phyloP scores from a whole-genome alignment of 805 yeast genomes.

The Yamadazyma nakazawae region DNA sequence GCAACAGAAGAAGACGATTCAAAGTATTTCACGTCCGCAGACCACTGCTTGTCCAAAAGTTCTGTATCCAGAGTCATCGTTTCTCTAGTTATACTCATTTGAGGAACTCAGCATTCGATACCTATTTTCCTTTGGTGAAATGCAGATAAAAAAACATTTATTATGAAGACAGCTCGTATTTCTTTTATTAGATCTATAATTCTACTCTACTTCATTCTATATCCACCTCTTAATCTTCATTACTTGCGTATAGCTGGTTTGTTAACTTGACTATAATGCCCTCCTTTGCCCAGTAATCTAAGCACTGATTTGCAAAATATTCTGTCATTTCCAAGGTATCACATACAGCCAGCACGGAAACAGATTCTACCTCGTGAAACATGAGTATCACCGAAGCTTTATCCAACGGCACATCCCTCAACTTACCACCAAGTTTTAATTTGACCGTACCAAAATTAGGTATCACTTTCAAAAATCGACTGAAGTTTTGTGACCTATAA shows the following conservation, averaged over 20 bases:
- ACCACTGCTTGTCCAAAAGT: too few species aligned
- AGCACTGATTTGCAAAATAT: slow-evolving; percentile 32
- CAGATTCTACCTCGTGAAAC: slow-evolving; percentile 39
- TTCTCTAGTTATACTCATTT: too few species aligned
- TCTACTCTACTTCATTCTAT: neutral
- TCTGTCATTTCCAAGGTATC: slow-evolving; percentile 41
- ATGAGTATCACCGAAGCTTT: slow-evolving; percentile 61
- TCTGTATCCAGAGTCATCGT: too few species aligned
- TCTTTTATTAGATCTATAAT: neutral
- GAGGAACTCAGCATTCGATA: too few species aligned
- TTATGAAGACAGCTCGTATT: too few species aligned
- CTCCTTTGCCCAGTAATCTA: slow-evolving; percentile 62
- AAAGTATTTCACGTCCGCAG: too few species aligned
- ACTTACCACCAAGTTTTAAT: slow-evolving; percentile 41
- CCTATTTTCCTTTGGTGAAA: too few species aligned
- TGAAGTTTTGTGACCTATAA: slow-evolving; percentile 48
- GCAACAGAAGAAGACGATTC: too few species aligned
- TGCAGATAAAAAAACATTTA: too few species aligned
- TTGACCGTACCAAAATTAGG: slow-evolving; percentile 62
- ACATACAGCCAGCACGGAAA: slow-evolving; percentile 32
- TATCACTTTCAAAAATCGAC: slow-evolving; percentile 56
- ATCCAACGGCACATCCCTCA: slow-evolving; percentile 59
- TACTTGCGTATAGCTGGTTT: slow-evolving; percentile 20
- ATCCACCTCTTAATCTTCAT: slow-evolving; percentile 26
- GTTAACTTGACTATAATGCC: slow-evolving; percentile 42